Conservation (phyloP, 768 basidiomycete genomes). For the Auricularia sp. region DNA sequence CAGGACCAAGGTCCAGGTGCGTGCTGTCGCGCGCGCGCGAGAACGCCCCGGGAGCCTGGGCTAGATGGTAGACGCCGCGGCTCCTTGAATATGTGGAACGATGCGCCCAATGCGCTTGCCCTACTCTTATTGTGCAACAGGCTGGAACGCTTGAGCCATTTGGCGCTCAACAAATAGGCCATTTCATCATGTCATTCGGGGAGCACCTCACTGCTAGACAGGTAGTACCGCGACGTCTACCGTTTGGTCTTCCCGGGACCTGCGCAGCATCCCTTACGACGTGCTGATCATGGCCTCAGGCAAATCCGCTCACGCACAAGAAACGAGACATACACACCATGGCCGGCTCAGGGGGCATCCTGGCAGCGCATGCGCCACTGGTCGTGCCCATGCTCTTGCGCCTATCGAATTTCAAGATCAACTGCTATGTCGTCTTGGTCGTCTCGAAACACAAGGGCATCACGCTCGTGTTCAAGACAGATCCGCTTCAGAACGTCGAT, state of each 20-base stretch:
- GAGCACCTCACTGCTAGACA: too few species aligned
- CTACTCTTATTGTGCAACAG: too few species aligned
- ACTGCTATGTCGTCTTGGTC: constrained; percentile 93
- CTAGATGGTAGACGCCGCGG: too few species aligned
- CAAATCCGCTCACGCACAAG: constrained; percentile 90
- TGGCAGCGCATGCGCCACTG: constrained; percentile 89
- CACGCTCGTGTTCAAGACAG: constrained; percentile 98
- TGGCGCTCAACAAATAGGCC: too few species aligned
- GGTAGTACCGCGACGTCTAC: too few species aligned
- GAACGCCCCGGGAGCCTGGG: too few species aligned
- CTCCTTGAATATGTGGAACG: too few species aligned
- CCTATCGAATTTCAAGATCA: constrained; percentile 87
- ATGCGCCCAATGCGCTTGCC: too few species aligned
- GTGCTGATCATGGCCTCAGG: constrained; percentile 33
- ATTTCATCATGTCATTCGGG: too few species aligned
- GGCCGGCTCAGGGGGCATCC: constrained; percentile 73
- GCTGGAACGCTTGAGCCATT: too few species aligned
- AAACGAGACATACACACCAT: constrained; percentile 84
- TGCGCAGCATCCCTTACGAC: too few species aligned
- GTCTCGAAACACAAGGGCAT: constrained; percentile 97
- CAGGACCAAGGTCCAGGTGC: constrained; percentile 86
- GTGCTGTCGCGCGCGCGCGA: constrained; percentile 13
- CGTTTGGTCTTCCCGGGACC: too few species aligned
- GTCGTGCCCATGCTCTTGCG: constrained; percentile 97
- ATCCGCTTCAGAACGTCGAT: constrained; percentile 94